These are phyloP conservation scores for Kurtzmaniella natalensis DNA, from an alignment of 1,139 yeast genomes.

Conservation along the genomic window DNA sequence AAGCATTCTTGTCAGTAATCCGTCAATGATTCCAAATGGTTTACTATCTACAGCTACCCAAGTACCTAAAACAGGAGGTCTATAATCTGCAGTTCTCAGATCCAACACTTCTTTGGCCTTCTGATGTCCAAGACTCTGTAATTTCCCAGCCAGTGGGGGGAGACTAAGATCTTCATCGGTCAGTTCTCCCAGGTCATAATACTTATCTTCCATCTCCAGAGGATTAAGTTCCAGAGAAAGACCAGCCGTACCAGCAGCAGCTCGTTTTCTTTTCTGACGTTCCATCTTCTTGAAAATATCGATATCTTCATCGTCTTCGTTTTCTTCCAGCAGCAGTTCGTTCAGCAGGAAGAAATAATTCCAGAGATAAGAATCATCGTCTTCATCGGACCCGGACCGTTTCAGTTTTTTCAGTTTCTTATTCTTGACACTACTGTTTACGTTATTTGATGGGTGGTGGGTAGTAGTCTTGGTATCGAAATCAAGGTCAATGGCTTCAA, in stretches of 20 bases:
- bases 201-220: conserved; percentile 17
- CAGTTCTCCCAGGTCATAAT: conserved; percentile 65
- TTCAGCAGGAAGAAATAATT: conserved; percentile 40
- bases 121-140: conserved; percentile 58
- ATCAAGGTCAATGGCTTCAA: conserved; percentile 29
- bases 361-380: conserved; percentile 53
- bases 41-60: conserved; percentile 79
- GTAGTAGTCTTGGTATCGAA: conserved; percentile 20
- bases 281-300: conserved; percentile 12
- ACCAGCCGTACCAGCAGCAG: conserved; percentile 6
- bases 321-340: conserved; percentile 3
- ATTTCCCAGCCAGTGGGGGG: conserved; percentile 60
- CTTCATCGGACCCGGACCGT: conserved; percentile 34
- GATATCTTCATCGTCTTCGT: too few species aligned
- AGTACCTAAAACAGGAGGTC: conserved; percentile 90
- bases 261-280: conserved; percentile 9
- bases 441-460: too few species aligned
- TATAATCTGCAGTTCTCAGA: conserved; percentile 74
- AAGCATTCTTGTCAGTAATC: conserved; percentile 79
- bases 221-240: background rate
- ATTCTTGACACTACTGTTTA: conserved; percentile 13
- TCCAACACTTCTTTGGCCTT: conserved; percentile 87
- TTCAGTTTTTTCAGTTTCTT: conserved; percentile 11
- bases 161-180: conserved; percentile 84
- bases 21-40: conserved; percentile 93